phyloP scores from a whole-genome alignment of 139 green algal genomes.

The Pycnococcus provasolii region DNA sequence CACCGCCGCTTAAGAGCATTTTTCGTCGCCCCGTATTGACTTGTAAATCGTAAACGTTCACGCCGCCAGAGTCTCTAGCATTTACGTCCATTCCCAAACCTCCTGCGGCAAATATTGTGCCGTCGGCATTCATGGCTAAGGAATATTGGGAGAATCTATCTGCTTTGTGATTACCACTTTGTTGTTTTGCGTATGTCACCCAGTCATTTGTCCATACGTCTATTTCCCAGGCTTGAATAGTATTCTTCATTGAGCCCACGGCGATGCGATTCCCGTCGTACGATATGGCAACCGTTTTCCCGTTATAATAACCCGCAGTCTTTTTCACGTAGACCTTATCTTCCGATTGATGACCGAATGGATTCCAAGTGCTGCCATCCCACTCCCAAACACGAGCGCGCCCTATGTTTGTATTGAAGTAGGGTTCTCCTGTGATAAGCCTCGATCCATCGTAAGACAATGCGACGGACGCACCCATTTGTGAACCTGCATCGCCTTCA shows the following conservation, averaged over 20 bases:
- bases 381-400: background rate
- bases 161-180: no score
- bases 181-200: no score
- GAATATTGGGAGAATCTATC: no score
- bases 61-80: background rate
- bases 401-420: background rate
- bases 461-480: background rate
- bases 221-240: no score
- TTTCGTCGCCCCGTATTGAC: no score
- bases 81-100: background rate
- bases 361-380: background rate
- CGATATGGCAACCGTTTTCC: background rate
- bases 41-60: slow-evolving; percentile 1
- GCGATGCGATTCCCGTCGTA: background rate
- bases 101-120: background rate
- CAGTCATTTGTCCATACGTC: no score
- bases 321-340: background rate
- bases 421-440: background rate
- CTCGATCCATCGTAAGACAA: background rate
- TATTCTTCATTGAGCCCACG: background rate
- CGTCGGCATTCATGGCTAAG: slow-evolving; percentile 2
- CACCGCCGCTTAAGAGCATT: background rate
- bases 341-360: background rate
- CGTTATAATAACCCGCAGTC: background rate
- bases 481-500: background rate